Percentiles rank a stretch among this genome's conserved stretches.
Conservation (phyloP, 192 early-diverging fungal species). For the Globomyces pollinis-pini region DNA sequence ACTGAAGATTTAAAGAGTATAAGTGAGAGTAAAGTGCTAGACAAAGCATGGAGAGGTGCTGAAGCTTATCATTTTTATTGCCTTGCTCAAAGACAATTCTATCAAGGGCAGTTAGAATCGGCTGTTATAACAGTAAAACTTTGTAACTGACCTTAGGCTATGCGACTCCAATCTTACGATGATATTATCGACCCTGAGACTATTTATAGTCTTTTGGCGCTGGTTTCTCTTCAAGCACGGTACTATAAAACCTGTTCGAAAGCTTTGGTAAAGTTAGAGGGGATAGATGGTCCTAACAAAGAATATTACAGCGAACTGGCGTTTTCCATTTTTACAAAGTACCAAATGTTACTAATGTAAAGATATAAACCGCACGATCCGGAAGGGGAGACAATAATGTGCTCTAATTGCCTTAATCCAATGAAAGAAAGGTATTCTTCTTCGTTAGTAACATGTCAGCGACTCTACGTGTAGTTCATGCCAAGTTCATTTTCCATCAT, state of each 20-base stretch:
- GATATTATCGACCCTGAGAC: constrained; percentile 38
- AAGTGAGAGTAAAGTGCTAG: constrained; percentile 29
- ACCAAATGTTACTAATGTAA: background rate
- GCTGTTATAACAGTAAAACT: constrained; percentile 40
- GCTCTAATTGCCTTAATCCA: constrained; percentile 19
- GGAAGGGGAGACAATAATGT: constrained; percentile 11
- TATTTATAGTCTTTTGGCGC: constrained; percentile 41
- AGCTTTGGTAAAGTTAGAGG: constrained; percentile 48
- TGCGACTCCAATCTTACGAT: constrained; percentile 42
- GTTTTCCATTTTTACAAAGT: constrained; percentile 48
- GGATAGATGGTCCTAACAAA: constrained; percentile 24
- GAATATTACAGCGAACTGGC: constrained; percentile 41
- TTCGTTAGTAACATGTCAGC: constrained; percentile 15
- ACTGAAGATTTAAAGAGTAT: constrained; percentile 31
- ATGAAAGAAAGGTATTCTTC: constrained; percentile 19
- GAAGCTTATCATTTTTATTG: constrained; percentile 57
- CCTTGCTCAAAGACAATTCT: constrained; percentile 48
- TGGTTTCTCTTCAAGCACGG: constrained; percentile 39
- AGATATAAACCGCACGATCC: constrained; percentile 26
- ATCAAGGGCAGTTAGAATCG: constrained; percentile 34
- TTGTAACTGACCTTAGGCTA: constrained; percentile 28
- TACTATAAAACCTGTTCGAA: constrained; percentile 41
- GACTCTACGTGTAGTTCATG: constrained; percentile 38
- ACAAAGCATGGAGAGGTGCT: constrained; percentile 51
- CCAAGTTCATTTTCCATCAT: constrained; percentile 45